Conservation (phyloP, 306 rosid genomes). For the Macrotyloma uniflorum region DNA sequence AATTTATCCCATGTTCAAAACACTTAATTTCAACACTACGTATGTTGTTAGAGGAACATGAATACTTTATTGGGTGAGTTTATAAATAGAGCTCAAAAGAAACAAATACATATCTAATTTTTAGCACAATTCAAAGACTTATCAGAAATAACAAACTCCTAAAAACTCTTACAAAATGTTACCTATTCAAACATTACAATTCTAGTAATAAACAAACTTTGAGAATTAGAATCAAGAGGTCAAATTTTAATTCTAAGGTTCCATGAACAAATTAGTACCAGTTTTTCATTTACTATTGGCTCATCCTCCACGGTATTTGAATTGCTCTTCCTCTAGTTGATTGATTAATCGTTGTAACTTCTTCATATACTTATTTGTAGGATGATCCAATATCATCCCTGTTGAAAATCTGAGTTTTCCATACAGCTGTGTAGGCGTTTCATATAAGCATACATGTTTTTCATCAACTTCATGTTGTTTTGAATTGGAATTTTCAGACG, state of each 20-base stretch:
- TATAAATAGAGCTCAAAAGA: not conserved
- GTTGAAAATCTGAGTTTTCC: not conserved
- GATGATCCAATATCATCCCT: not conserved
- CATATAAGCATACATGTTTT: not conserved
- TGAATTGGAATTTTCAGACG: not conserved
- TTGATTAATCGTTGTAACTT: not conserved
- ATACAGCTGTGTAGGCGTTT: not conserved
- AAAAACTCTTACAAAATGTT: not conserved
- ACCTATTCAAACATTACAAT: not conserved
- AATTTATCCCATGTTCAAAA: no score
- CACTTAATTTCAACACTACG: no score
- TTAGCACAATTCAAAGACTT: not conserved
- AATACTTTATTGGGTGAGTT: not conserved
- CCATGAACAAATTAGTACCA: no score
- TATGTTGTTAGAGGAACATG: not conserved
- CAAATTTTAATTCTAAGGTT: not conserved
- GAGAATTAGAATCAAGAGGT: not conserved
- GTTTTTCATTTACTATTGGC: not conserved
- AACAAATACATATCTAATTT: not conserved
- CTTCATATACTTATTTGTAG: not conserved
- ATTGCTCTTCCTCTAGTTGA: not conserved
- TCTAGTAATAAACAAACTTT: not conserved
- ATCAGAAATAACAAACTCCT: not conserved
- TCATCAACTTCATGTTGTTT: not conserved
- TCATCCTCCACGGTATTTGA: not conserved